phyloP scores from a whole-genome alignment of 495 filamentous ascomycete species.

The Clavariopsis aquatica region DNA sequence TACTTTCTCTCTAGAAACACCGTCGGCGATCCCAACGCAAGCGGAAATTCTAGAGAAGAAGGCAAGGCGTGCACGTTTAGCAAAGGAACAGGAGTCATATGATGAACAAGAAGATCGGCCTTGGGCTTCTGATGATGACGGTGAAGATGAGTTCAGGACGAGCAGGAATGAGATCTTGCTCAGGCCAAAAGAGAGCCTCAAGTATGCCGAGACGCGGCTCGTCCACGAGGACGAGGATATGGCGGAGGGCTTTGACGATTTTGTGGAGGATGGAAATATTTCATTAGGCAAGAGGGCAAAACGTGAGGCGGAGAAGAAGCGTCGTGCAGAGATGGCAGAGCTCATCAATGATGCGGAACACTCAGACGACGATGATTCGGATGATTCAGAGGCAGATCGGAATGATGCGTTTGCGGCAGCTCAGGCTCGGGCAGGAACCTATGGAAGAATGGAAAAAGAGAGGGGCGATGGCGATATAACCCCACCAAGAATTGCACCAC shows the following conservation, averaged over 20 bases:
- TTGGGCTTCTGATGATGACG: constrained; percentile 45
- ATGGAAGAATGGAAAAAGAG: constrained; percentile 56
- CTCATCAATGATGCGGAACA: constrained; percentile 80
- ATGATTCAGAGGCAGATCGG: constrained; percentile 79
- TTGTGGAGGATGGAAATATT: constrained; percentile 79
- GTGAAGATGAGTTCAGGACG: constrained; percentile 46
- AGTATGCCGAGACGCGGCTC: constrained; percentile 69
- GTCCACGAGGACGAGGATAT: constrained; percentile 88
- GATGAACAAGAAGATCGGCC: constrained; percentile 54
- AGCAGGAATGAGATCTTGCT: constrained; percentile 50
- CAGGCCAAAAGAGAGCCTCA: constrained; percentile 48
- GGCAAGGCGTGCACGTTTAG: constrained; percentile 75
- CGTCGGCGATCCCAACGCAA: constrained; percentile 69
- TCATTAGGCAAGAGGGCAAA: constrained; percentile 79
- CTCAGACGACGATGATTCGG: constrained; percentile 50
- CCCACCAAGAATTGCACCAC: constrained; percentile 56
- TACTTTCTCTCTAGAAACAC: constrained; percentile 33
- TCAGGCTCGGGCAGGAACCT: constrained; percentile 72
- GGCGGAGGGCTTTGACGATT: constrained; percentile 93
- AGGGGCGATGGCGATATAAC: constrained; percentile 51
- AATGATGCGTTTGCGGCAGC: constrained; percentile 84
- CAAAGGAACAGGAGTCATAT: constrained; percentile 73
- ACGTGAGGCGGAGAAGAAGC: constrained; percentile 65
- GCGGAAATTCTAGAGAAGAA: constrained; percentile 94
- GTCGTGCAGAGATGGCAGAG: constrained; percentile 76